Percentiles rank a stretch among this genome's conserved stretches.
Conservation (phyloP, 768 basidiomycete genomes). For the Suillus hirtellus region DNA sequence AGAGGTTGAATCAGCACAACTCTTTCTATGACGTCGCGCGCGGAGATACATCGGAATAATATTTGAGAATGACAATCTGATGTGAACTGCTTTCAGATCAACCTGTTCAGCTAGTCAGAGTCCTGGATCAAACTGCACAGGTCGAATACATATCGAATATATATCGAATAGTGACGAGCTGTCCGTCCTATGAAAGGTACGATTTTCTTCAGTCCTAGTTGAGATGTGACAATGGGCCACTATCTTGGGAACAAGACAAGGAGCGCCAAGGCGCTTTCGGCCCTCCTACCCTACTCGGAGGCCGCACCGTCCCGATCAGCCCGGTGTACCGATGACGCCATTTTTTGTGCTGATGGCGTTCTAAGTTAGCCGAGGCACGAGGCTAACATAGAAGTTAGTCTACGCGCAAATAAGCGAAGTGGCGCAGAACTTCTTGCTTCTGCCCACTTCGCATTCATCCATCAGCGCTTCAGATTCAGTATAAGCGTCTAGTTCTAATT, state of each 20-base stretch:
- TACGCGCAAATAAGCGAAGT: too few relatives aligned
- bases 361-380: too few relatives aligned
- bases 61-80: not conserved
- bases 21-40: not conserved
- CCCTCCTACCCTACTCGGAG: not conserved
- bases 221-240: not conserved
- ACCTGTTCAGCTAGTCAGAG: not conserved
- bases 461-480: too few relatives aligned
- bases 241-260: not conserved
- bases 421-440: too few relatives aligned
- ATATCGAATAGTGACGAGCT: not conserved
- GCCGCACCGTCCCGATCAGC: conserved; percentile 1
- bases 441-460: too few relatives aligned
- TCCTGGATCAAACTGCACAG: not conserved
- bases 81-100: not conserved
- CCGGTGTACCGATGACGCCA: not conserved
- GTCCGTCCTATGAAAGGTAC: too few relatives aligned
- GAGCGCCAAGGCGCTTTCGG: not conserved
- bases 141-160: not conserved
- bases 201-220: not conserved
- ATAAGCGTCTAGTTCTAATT: too few relatives aligned
- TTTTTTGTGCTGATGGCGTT: too few relatives aligned
- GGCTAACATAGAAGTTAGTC: too few relatives aligned
- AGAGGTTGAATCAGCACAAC: not conserved
- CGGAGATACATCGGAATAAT: conserved; percentile 1